A percentile compares a stretch with the other conserved stretches of the same genome.
Conservation (phyloP, 2,329 filamentous ascomycete genomes). For the Talaromyces marneffei region DNA sequence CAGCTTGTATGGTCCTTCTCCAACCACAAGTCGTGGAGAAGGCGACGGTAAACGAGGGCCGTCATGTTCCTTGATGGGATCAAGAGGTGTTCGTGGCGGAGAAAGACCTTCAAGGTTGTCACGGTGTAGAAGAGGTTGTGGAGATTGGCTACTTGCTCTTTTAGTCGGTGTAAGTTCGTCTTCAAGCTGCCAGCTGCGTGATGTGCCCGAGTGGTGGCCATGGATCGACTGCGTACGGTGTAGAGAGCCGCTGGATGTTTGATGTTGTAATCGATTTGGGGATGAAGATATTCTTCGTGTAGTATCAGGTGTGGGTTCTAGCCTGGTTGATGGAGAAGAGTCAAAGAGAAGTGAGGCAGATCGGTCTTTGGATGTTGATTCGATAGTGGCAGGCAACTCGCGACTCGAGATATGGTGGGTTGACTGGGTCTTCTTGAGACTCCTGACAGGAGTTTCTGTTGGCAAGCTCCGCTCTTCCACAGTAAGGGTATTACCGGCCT, state of each 20-base stretch:
- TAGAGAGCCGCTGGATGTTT: slow-evolving; percentile 22
- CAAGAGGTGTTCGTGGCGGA: slow-evolving; percentile 37
- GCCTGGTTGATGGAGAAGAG: slow-evolving; percentile 28
- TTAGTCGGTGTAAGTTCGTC: slow-evolving; percentile 21
- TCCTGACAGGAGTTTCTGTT: not conserved
- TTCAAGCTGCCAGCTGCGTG: slow-evolving; percentile 27
- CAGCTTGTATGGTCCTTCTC: slow-evolving; percentile 19
- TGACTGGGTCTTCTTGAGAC: slow-evolving; percentile 6
- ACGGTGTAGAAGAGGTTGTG: slow-evolving; percentile 21
- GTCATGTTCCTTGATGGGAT: slow-evolving; percentile 49
- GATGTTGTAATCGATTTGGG: slow-evolving; percentile 11
- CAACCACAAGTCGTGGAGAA: slow-evolving; percentile 26
- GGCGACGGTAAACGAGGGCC: not conserved
- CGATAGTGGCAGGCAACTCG: slow-evolving; percentile 22
- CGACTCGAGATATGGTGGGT: slow-evolving; percentile 8
- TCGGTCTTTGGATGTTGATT: slow-evolving; percentile 32
- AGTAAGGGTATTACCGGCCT: slow-evolving; percentile 16
- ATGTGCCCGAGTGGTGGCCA: slow-evolving; percentile 26
- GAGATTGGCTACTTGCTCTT: slow-evolving; percentile 1
- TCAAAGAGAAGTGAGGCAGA: slow-evolving; percentile 42
- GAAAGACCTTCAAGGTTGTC: slow-evolving; percentile 23
- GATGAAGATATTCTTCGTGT: not conserved
- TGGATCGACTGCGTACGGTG: slow-evolving; percentile 35
- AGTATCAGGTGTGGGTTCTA: slow-evolving; percentile 16
- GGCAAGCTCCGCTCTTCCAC: not conserved